Conservation (phyloP, 805 yeast species). For the Lipomyces sp. region DNA sequence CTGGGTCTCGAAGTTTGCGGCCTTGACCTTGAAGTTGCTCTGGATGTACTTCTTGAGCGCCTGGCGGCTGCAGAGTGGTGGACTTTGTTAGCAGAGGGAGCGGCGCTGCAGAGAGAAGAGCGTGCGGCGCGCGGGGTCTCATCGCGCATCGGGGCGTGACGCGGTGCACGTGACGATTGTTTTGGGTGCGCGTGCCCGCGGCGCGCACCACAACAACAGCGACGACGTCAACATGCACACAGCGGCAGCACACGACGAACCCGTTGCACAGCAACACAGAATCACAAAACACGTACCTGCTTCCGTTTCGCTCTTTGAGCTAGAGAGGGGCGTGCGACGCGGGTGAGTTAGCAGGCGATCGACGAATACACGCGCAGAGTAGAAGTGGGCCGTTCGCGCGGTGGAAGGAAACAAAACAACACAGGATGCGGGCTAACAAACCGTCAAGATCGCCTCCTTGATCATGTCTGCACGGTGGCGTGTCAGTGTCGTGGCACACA, state of each 20-base stretch:
- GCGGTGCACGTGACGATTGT: not conserved
- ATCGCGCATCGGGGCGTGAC: not conserved
- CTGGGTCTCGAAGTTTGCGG: constrained; percentile 67
- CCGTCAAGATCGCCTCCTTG: constrained; percentile 54
- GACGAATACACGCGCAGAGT: not conserved
- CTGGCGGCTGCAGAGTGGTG: constrained; percentile 55
- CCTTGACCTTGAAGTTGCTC: constrained; percentile 55
- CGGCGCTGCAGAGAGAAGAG: not conserved
- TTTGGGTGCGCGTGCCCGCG: too few species aligned
- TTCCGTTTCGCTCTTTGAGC: constrained; percentile 75
- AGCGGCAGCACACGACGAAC: not conserved
- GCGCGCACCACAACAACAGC: constrained; percentile 1
- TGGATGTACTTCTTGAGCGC: constrained; percentile 81
- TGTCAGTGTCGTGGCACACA: not conserved
- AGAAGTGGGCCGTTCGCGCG: not conserved
- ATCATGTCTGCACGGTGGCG: constrained; percentile 54
- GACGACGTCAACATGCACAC: not conserved
- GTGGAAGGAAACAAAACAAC: not conserved
- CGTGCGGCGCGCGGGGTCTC: too few species aligned
- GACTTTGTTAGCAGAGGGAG: constrained; percentile 15
- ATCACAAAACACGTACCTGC: constrained; percentile 19
- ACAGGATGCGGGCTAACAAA: constrained; percentile 6
- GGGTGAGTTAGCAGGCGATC: too few species aligned
- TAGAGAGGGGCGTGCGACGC: too few species aligned
- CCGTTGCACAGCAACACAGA: not conserved